Percentiles rank a stretch among this genome's conserved stretches.
phyloP scores from a whole-genome alignment of 345 rosid genomes.

The Garcia nutans region DNA sequence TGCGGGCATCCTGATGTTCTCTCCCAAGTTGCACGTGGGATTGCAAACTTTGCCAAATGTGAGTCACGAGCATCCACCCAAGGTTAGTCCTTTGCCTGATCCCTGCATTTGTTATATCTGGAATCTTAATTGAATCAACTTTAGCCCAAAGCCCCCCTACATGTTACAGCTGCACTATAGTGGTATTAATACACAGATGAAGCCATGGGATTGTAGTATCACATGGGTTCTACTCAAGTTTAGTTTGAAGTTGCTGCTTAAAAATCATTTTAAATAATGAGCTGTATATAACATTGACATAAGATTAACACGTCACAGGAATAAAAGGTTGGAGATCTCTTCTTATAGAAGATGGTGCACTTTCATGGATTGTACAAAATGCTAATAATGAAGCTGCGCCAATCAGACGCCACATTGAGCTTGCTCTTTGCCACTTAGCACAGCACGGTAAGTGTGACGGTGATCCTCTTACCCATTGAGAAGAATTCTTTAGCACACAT shows the following conservation, averaged over 20 bases:
- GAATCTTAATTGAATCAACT: not conserved
- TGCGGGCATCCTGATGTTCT: slow-evolving; percentile 42
- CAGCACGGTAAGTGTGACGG: slow-evolving; percentile 29
- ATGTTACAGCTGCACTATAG: not conserved
- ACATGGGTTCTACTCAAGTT: not conserved
- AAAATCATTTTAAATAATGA: not conserved
- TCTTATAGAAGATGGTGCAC: slow-evolving; percentile 36
- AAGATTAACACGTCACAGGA: slow-evolving; percentile 15
- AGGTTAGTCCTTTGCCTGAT: slow-evolving; percentile 18
- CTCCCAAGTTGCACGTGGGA: slow-evolving; percentile 38
- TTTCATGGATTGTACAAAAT: slow-evolving; percentile 38
- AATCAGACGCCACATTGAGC: slow-evolving; percentile 40
- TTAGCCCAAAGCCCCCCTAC: not conserved
- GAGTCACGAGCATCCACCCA: slow-evolving; percentile 34
- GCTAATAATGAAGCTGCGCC: slow-evolving; percentile 37
- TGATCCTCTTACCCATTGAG: not conserved
- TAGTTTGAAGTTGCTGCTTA: not conserved
- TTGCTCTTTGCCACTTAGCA: slow-evolving; percentile 31
- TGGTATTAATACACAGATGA: not conserved
- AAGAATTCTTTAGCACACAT: not conserved
- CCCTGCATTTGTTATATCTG: not conserved
- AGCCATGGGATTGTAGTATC: not conserved
- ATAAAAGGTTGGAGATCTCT: slow-evolving; percentile 28
- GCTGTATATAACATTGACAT: not conserved
- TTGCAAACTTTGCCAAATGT: slow-evolving; percentile 38